These are phyloP conservation scores for Viridothelium virens DNA, from an alignment of 495 filamentous ascomycete genomes.

Conservation along the genomic window DNA sequence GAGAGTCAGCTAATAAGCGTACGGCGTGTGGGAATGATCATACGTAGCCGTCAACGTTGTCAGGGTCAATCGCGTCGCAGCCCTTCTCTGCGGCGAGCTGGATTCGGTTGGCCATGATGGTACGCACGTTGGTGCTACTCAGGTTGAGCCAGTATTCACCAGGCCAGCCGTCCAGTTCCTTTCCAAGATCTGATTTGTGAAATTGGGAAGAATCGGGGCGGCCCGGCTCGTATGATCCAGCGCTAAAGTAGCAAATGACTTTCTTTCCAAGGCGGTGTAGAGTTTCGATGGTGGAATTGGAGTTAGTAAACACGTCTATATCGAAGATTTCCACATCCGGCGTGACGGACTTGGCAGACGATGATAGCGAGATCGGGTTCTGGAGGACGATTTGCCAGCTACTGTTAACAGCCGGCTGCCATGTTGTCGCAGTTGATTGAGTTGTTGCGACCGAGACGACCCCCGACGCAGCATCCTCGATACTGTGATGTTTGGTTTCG, in stretches of 20 bases:
- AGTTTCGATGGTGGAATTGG: conserved; percentile 37
- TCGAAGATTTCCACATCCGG: conserved; percentile 47
- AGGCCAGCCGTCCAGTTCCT: conserved; percentile 51
- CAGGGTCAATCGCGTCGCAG: conserved; percentile 65
- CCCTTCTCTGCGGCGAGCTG: conserved; percentile 51
- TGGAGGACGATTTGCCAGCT: conserved; percentile 30
- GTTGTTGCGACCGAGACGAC: background rate
- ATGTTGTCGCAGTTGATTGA: conserved; percentile 14
- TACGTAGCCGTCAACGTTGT: conserved; percentile 62
- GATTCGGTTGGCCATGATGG: conserved; percentile 53
- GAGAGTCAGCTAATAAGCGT: background rate
- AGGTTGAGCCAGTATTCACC: conserved; percentile 61
- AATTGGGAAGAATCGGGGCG: conserved; percentile 51
- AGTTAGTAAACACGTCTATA: conserved; percentile 54
- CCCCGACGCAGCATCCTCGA: background rate
- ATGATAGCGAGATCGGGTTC: conserved; percentile 41
- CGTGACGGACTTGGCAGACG: conserved; percentile 36
- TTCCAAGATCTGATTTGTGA: conserved; percentile 43
- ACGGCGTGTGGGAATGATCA: conserved; percentile 6
- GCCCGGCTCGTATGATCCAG: conserved; percentile 55
- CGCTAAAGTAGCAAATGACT: conserved; percentile 69
- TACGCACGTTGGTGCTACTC: conserved; percentile 47
- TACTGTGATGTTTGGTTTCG: background rate
- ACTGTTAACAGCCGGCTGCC: conserved; percentile 22
- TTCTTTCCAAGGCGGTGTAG: conserved; percentile 46